Conservation (phyloP, 2,329 filamentous ascomycete species). For the Trichophyton schoenleinii region DNA sequence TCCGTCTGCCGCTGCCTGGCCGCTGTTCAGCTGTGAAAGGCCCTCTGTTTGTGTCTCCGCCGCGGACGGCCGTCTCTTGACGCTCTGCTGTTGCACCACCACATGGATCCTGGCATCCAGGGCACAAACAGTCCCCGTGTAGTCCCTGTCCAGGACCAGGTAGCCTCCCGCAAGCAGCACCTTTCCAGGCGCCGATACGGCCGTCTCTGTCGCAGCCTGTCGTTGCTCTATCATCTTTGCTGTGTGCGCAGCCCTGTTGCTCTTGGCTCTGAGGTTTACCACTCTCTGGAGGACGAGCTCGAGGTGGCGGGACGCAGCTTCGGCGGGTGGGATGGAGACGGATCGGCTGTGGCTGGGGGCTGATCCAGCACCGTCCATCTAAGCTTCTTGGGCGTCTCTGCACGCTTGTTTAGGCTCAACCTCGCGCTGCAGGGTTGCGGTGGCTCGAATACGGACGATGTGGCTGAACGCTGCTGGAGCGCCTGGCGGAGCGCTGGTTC, state of each 20-base stretch:
- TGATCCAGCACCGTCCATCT: background rate
- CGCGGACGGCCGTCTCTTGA: conserved; percentile 21
- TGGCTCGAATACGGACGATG: background rate
- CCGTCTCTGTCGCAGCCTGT: conserved; percentile 26
- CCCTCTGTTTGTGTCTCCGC: conserved; percentile 12
- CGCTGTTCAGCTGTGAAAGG: background rate
- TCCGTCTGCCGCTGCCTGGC: background rate
- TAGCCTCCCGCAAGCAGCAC: conserved; percentile 91
- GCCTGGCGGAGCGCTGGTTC: background rate
- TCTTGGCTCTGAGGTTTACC: background rate
- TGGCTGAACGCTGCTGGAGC: background rate
- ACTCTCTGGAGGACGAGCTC: background rate
- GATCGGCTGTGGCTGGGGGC: background rate
- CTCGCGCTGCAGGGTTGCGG: background rate
- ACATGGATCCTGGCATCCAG: conserved; percentile 53
- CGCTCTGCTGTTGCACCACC: conserved; percentile 40
- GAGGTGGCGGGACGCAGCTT: background rate
- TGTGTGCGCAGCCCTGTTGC: background rate
- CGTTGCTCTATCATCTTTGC: background rate
- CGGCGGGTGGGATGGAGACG: background rate
- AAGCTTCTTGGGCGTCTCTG: background rate
- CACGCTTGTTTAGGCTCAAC: background rate
- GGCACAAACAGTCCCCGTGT: conserved; percentile 61
- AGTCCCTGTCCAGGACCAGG: conserved; percentile 75
- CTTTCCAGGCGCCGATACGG: conserved; percentile 88